Evolutionary conservation across 495 filamentous ascomycete genomes (phyloP).

Genomic region (Hypoxylon cercidicola): DNA sequence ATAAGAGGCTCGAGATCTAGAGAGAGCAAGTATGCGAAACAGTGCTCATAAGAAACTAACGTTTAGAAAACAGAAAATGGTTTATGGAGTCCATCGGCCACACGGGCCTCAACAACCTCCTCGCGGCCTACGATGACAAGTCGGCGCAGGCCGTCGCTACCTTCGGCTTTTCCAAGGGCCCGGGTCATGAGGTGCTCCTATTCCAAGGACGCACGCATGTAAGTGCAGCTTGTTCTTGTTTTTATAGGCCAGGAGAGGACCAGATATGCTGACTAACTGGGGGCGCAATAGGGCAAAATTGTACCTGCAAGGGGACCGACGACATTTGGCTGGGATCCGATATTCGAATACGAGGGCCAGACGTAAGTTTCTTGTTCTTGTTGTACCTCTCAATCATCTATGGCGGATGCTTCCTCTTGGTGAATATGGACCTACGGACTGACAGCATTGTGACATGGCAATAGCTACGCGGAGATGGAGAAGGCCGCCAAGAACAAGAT

Average conservation of each 20-base stretch:
- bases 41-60: conserved; percentile 13
- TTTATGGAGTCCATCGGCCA: conserved; percentile 87
- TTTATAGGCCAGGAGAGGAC: not conserved
- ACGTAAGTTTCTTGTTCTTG: conserved; percentile 68
- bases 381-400: not conserved
- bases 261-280: conserved; percentile 33
- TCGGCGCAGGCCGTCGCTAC: conserved; percentile 93
- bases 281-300: conserved; percentile 69
- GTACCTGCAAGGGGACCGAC: conserved; percentile 78
- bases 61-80: conserved; percentile 74
- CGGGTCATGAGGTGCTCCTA: conserved; percentile 83
- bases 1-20: not conserved
- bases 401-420: not conserved
- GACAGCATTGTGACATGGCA: conserved; percentile 1
- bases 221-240: conserved; percentile 30
- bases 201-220: conserved; percentile 86
- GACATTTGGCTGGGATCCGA: conserved; percentile 94
- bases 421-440: not conserved
- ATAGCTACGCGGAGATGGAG: conserved; percentile 91
- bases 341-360: conserved; percentile 93
- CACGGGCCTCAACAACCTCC: conserved; percentile 87
- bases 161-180: conserved; percentile 89
- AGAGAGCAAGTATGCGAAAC: not conserved
- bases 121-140: conserved; percentile 89
- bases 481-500: conserved; percentile 91